These are phyloP conservation scores for Pouteria campechiana DNA, from an alignment of 179 eudicot genomes.

Conservation along the genomic window DNA sequence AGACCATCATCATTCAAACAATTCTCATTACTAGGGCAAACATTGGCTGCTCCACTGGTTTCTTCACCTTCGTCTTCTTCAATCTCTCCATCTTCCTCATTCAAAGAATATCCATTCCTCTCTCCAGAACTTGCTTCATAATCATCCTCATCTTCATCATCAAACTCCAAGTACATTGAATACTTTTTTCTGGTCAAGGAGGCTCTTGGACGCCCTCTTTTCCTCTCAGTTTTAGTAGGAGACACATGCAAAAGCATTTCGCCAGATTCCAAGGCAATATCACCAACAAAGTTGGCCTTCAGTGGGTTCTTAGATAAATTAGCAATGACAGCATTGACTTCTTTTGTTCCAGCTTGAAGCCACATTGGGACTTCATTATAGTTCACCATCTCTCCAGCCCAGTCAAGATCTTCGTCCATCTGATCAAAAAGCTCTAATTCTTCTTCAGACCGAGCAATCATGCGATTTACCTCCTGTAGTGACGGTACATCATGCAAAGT, in stretches of 20 bases:
- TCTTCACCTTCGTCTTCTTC: slow-evolving; percentile 83
- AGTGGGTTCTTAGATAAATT: slow-evolving; percentile 70
- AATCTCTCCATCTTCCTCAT: slow-evolving; percentile 69
- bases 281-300: slow-evolving; percentile 32
- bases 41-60: slow-evolving; percentile 27
- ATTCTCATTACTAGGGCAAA: slow-evolving; percentile 26
- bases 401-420: slow-evolving; percentile 93
- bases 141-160: slow-evolving; percentile 73
- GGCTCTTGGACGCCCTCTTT: slow-evolving; percentile 73
- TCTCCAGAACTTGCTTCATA: slow-evolving; percentile 90
- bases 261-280: slow-evolving; percentile 30
- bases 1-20: slow-evolving; percentile 51
- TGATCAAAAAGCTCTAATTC: slow-evolving; percentile 95
- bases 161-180: slow-evolving; percentile 77
- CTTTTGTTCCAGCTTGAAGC: slow-evolving; percentile 78
- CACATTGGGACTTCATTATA: slow-evolving; percentile 85
- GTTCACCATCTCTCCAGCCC: slow-evolving; percentile 83
- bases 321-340: slow-evolving; percentile 66
- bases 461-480: slow-evolving; percentile 83
- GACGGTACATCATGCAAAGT: slow-evolving; percentile 97
- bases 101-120: slow-evolving; percentile 39
- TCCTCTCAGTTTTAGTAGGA: slow-evolving; percentile 27
- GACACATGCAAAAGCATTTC: too few relatives aligned
- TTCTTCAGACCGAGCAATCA: slow-evolving; percentile 96
- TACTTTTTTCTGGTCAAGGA: too few relatives aligned